A percentile compares a stretch with the other conserved stretches of the same genome.
Evolutionary conservation across 2,329 filamentous ascomycete species (phyloP).

Genomic region (Neonectria neomacrospora): DNA sequence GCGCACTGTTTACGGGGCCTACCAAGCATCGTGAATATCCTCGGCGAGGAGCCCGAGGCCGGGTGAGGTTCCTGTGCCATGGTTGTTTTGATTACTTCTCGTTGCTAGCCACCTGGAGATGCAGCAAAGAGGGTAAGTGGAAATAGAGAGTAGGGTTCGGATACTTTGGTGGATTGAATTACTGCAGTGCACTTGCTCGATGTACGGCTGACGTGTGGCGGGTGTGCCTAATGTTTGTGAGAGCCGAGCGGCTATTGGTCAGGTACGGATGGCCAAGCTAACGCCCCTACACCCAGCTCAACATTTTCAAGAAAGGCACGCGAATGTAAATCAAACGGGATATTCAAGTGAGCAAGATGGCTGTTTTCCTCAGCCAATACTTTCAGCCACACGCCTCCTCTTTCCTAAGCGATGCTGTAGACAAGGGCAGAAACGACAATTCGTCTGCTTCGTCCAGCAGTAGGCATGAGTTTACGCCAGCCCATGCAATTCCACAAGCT

Average conservation of each 20-base stretch:
- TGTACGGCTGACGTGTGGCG: neutral
- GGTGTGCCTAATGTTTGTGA: neutral
- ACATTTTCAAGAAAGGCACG: too few species aligned
- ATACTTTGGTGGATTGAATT: neutral
- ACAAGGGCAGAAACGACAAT: neutral
- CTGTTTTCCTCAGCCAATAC: too few species aligned
- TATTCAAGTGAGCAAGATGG: too few species aligned
- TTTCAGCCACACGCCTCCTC: neutral
- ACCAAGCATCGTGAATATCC: constrained; percentile 12
- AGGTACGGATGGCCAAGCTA: neutral
- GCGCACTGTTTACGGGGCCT: neutral
- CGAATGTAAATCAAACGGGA: too few species aligned
- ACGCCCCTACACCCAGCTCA: too few species aligned
- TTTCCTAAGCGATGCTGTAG: neutral
- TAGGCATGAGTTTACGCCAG: neutral
- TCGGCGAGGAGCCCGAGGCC: neutral
- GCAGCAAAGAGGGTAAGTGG: neutral
- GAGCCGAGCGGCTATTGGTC: neutral
- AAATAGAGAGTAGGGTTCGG: neutral
- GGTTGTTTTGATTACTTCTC: neutral
- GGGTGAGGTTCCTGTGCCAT: neutral
- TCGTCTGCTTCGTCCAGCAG: neutral
- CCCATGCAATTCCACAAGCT: neutral
- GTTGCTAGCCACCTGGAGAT: neutral
- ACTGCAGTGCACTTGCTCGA: neutral